Evolutionary conservation across 345 rosid genomes (phyloP).

Genomic region (Gossypium turneri): DNA sequence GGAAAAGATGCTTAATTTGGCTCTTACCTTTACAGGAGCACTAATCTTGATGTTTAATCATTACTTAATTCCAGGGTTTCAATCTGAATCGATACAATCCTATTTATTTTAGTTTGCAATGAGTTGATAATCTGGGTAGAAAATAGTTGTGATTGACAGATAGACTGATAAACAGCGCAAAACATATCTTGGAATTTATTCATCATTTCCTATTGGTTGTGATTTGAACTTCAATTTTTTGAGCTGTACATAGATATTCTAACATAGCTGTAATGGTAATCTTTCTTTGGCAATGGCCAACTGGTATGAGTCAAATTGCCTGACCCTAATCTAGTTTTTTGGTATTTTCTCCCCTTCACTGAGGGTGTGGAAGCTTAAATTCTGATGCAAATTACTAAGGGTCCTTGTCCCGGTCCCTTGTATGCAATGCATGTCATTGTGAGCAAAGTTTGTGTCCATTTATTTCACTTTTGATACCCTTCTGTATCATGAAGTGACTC

Average conservation of each 20-base stretch:
- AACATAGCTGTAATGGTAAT: not conserved
- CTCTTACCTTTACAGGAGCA: not conserved
- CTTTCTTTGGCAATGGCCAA: not conserved
- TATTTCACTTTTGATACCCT: not conserved
- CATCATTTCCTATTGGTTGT: not conserved
- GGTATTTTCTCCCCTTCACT: not conserved
- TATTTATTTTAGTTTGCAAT: not conserved
- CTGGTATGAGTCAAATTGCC: not conserved
- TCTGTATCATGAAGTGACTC: not conserved
- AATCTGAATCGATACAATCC: not conserved
- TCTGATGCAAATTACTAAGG: not conserved
- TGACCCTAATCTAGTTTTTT: not conserved
- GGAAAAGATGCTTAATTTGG: not conserved
- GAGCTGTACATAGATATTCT: not conserved
- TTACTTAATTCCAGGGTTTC: not conserved
- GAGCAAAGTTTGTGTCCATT: not conserved
- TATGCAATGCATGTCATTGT: not conserved
- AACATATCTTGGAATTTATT: not conserved
- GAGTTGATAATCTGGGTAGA: not conserved
- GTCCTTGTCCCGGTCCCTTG: not conserved
- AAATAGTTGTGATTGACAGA: not conserved
- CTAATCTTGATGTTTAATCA: not conserved
- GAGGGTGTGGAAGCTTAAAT: not conserved
- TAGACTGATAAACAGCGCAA: not conserved
- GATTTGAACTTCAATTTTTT: not conserved